These are phyloP conservation scores for Hibiscus trionum DNA, from an alignment of 345 rosid species.

Conservation along the genomic window DNA sequence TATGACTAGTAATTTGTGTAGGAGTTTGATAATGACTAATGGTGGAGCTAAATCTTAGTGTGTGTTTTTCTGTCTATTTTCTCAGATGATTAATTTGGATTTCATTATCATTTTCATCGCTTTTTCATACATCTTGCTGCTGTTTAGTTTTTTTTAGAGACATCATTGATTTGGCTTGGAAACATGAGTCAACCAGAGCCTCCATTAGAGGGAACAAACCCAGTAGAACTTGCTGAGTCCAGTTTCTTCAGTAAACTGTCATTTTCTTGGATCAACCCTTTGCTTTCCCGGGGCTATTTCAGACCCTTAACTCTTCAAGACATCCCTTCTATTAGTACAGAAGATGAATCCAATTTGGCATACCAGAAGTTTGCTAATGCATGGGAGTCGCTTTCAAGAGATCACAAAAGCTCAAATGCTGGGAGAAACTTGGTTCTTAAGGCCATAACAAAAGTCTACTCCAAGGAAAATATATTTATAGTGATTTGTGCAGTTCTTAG, in stretches of 20 bases:
- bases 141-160: conserved; percentile 43
- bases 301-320: conserved; percentile 51
- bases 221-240: conserved; percentile 30
- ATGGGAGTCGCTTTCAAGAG: conserved; percentile 33
- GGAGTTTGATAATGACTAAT: conserved; percentile 21
- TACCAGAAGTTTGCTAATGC: conserved; percentile 43
- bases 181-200: conserved; percentile 36
- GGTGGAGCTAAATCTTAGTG: conserved; percentile 5
- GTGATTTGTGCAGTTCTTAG: conserved; percentile 44
- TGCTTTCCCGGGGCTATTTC: conserved; percentile 45
- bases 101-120: conserved; percentile 48
- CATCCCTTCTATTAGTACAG: conserved; percentile 34
- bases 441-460: conserved; percentile 40
- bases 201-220: conserved; percentile 23
- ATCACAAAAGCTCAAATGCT: conserved; percentile 12
- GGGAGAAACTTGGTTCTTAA: conserved; percentile 38
- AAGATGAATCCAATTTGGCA: conserved; percentile 53
- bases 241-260: conserved; percentile 39
- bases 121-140: conserved; percentile 45
- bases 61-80: conserved; percentile 28
- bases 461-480: conserved; percentile 43
- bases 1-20: too few relatives aligned
- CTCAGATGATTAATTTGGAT: conserved; percentile 54
- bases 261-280: conserved; percentile 63
- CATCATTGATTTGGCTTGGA: conserved; percentile 16